Evolutionary conservation across 2,329 filamentous ascomycete genomes (phyloP), one percentile per base, ranked within the genome.

Genomic region (Aspergillus tamarii): DNA sequence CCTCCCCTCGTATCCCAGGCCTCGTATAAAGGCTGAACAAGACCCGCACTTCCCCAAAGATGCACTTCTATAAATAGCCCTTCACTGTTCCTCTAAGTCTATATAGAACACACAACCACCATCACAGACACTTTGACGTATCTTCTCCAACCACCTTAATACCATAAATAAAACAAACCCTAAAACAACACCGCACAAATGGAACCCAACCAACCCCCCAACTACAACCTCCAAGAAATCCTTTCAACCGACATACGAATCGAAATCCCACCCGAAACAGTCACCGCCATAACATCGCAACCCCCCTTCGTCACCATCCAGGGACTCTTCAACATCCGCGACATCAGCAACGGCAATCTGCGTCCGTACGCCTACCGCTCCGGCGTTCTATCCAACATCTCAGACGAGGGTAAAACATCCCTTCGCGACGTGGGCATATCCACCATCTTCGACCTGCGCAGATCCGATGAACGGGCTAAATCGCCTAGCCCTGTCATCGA

Each of bases 361-460:
- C 83, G 84, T 30, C 79, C 79, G 26, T 71, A 88, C 34, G 78
- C 91, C 64, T 94, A 87, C 78, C 88, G 91, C 62, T 88, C 88
- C 55, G 91, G 88, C 2, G 90, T 91, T 68, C 87, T 89, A 28
- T 86, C 85, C 21, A 79, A 79, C 62, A 79, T 90, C 45, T 85
- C 85, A 0, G 74, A 82, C 21, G 78, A 83, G 30, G 89, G 89
- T 10, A 79, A 87, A 16, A 67, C 75, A 2, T 81, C 80, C 48
- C 80, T 92, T 55, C 61, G 79, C 39, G 68, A 75, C 7, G 79
- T 92, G 60, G 84, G 86, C 16, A 86, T 94, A 67, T 84, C 81
- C 19, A 83, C 84, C 65, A 84, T 92, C 55, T 93, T 88, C 73
- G 91, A 93, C 77, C 80, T 93, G 12, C 85, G 91, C 56, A 89